Evolutionary conservation across 331 rosid genomes (phyloP).

Genomic region (Acacia pycnantha): DNA sequence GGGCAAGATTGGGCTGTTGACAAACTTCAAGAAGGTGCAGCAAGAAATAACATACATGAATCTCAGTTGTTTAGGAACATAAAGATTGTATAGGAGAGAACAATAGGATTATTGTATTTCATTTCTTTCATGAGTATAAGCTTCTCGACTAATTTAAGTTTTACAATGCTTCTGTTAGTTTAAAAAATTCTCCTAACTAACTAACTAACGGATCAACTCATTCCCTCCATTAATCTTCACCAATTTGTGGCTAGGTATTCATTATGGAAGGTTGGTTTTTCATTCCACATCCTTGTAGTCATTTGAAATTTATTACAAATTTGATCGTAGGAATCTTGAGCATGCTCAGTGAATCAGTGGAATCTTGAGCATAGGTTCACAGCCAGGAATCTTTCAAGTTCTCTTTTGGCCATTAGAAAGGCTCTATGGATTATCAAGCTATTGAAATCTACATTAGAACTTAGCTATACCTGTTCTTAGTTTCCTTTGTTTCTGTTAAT

Average conservation of each 20-base stretch:
- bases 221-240: not conserved
- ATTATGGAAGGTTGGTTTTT: not conserved
- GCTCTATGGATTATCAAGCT: not conserved
- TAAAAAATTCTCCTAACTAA: not conserved
- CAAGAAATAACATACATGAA: not conserved
- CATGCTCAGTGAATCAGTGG: too few relatives aligned
- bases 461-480: not conserved
- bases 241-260: not conserved
- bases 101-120: not conserved
- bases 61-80: not conserved
- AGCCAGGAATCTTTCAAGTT: not conserved
- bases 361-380: not conserved
- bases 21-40: not conserved
- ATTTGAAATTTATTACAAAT: not conserved
- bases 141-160: not conserved
- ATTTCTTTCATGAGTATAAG: not conserved
- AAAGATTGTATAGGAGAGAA: not conserved
- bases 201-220: not conserved
- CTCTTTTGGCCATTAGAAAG: not conserved
- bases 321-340: not conserved
- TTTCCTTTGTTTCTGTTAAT: not conserved
- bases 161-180: not conserved
- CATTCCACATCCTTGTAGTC: not conserved
- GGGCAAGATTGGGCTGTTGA: not conserved
- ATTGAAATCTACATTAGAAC: not conserved